These are phyloP conservation scores for Cladorrhinum sp. DNA, from an alignment of 2,329 filamentous ascomycete genomes.

Conservation along the genomic window DNA sequence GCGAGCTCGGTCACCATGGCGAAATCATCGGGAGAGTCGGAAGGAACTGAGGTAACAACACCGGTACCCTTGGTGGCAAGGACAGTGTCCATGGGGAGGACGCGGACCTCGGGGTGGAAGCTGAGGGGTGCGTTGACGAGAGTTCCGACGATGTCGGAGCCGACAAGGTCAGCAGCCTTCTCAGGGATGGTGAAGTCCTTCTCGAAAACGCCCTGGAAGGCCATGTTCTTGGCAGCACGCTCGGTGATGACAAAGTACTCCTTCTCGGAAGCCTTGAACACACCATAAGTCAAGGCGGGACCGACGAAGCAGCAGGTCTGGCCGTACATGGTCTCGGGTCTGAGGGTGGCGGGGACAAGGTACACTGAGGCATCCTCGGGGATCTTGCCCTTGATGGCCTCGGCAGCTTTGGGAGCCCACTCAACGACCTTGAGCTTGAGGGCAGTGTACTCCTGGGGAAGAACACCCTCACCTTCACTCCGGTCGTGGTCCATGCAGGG, in stretches of 20 bases:
- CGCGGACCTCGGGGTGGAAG: constrained; percentile 76
- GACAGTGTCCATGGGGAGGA: constrained; percentile 93
- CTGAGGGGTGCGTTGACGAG: constrained; percentile 86
- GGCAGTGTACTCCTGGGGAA: constrained; percentile 87
- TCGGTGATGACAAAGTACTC: constrained; percentile 85
- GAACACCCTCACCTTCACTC: constrained; percentile 74
- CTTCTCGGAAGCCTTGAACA: constrained; percentile 74
- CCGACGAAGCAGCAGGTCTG: constrained; percentile 95
- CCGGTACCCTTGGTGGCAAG: constrained; percentile 92
- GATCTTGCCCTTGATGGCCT: constrained; percentile 71
- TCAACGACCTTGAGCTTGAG: constrained; percentile 88
- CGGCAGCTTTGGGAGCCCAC: constrained; percentile 75
- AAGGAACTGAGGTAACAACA: constrained; percentile 93
- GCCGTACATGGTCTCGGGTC: constrained; percentile 98
- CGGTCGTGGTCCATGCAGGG: constrained; percentile 87
- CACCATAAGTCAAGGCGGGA: constrained; percentile 70
- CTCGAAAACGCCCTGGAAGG: constrained; percentile 83
- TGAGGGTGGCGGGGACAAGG: constrained; percentile 86
- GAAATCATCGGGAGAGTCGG: constrained; percentile 93
- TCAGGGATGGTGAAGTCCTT: constrained; percentile 68
- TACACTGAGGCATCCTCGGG: constrained; percentile 77
- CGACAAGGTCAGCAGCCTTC: constrained; percentile 70
- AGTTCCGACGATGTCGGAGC: constrained; percentile 82
- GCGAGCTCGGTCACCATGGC: constrained; percentile 81
- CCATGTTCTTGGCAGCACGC: constrained; percentile 86